Percentiles rank a stretch among this genome's conserved stretches.
phyloP scores from a whole-genome alignment of 2,329 filamentous ascomycete genomes.

The Lojkania enalia region DNA sequence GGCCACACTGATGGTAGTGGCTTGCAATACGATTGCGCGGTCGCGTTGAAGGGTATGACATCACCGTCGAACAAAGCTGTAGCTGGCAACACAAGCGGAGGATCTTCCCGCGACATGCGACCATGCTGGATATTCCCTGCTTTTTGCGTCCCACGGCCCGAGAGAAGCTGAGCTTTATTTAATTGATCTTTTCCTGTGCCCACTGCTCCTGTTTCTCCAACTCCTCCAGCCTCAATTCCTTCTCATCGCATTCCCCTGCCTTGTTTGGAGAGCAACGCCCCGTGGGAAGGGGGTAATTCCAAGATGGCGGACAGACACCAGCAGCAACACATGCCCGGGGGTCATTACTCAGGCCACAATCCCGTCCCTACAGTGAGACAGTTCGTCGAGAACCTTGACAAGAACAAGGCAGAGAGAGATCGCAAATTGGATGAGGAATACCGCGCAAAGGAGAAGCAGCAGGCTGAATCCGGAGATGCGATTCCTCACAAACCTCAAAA shows the following conservation, averaged over 20 bases:
- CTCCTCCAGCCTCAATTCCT: not conserved
- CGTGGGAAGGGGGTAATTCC: conserved; percentile 10
- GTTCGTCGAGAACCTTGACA: conserved; percentile 78
- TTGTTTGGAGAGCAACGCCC: conserved; percentile 2
- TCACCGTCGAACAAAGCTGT: conserved; percentile 10
- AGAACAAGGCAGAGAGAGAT: conserved; percentile 76
- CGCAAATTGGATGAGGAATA: conserved; percentile 65
- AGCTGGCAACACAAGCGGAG: not conserved
- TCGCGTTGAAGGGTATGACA: conserved; percentile 15
- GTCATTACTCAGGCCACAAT: conserved; percentile 80
- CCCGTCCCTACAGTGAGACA: conserved; percentile 85
- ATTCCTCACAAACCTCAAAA: conserved; percentile 54
- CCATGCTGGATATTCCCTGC: conserved; percentile 14
- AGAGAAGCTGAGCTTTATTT: conserved; percentile 5
- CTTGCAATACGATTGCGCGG: conserved; percentile 6
- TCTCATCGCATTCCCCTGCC: too few relatives aligned
- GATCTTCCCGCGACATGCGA: conserved; percentile 11
- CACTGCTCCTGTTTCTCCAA: not conserved
- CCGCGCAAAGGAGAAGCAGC: conserved; percentile 52
- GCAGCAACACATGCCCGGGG: conserved; percentile 57
- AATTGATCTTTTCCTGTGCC: conserved; percentile 6
- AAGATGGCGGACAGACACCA: conserved; percentile 51
- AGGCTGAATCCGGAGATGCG: conserved; percentile 36
- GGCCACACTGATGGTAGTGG: conserved; percentile 2
- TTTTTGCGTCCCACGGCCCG: conserved; percentile 13